Percentiles rank a stretch among this genome's conserved stretches.
These are phyloP conservation scores for Davidsoniella neocaledoniae DNA, from an alignment of 2,329 filamentous ascomycete genomes.

Conservation along the genomic window DNA sequence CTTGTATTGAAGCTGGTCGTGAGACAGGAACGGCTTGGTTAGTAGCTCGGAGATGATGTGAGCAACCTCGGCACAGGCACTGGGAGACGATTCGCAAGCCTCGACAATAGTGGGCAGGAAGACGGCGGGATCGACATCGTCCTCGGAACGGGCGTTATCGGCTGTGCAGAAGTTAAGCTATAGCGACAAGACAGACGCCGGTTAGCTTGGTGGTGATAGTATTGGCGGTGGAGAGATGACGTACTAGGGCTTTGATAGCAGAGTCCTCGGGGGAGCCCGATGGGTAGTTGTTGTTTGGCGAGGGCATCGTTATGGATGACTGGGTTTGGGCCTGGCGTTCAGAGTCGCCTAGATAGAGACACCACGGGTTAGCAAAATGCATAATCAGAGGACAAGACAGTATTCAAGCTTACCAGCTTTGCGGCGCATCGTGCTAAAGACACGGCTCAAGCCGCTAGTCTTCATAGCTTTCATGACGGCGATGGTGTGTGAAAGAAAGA, in stretches of 20 bases:
- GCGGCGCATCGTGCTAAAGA: conserved; percentile 7
- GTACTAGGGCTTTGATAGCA: conserved; percentile 10
- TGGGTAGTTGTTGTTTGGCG: conserved; percentile 2
- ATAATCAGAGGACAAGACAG: not conserved
- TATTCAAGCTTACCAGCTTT: conserved; percentile 3
- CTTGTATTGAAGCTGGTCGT: conserved; percentile 74
- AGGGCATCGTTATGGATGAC: not conserved
- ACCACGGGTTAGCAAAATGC: not conserved
- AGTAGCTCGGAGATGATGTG: conserved; percentile 69
- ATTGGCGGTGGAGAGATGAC: not conserved
- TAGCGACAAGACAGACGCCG: not conserved
- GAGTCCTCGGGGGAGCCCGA: conserved; percentile 8
- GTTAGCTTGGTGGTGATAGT: not conserved
- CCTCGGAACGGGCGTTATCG: conserved; percentile 6
- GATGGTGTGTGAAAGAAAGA: not conserved
- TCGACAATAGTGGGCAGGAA: conserved; percentile 90
- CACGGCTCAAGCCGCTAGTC: conserved; percentile 7
- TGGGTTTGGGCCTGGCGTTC: not conserved
- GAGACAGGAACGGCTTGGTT: conserved; percentile 48
- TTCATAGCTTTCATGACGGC: conserved; percentile 9
- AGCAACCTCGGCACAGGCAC: conserved; percentile 68
- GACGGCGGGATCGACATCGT: conserved; percentile 56
- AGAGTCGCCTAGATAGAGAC: not conserved
- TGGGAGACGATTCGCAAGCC: conserved; percentile 77
- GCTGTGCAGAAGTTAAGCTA: conserved; percentile 10